These are phyloP conservation scores for Babesia gibsoni DNA, from an alignment of 169 alveolate species.

Conservation along the genomic window DNA sequence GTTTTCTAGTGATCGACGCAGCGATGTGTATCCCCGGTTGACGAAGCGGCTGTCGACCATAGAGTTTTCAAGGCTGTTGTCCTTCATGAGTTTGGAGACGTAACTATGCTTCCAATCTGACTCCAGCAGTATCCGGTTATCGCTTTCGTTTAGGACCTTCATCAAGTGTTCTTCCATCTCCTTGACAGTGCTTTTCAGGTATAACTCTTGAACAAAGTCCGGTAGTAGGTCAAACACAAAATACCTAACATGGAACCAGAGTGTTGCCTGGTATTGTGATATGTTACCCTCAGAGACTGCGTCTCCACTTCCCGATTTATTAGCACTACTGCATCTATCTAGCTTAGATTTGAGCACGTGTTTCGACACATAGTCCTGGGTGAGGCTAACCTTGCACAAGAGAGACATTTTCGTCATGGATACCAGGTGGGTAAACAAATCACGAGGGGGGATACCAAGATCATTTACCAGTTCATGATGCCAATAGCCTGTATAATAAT, in stretches of 20 bases:
- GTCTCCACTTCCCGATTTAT: background rate
- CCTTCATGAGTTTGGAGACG: conserved; percentile 13
- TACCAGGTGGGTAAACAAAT: conserved; percentile 23
- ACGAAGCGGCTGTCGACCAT: conserved; percentile 25
- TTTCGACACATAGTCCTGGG: conserved; percentile 41
- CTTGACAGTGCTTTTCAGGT: conserved; percentile 3
- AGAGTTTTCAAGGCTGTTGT: background rate
- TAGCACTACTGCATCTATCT: background rate
- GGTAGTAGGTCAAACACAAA: conserved; percentile 51
- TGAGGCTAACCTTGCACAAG: conserved; percentile 31
- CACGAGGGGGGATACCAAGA: conserved; percentile 38
- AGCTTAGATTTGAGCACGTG: conserved; percentile 8
- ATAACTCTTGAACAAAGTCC: conserved; percentile 20
- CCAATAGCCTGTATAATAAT: conserved; percentile 43
- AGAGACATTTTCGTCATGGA: conserved; percentile 18
- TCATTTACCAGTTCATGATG: conserved; percentile 45
- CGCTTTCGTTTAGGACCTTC: conserved; percentile 16
- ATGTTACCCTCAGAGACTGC: background rate
- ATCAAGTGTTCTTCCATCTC: conserved; percentile 10
- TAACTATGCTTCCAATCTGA: conserved; percentile 48
- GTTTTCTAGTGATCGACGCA: conserved; percentile 33
- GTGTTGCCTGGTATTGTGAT: conserved; percentile 26
- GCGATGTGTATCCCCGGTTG: conserved; percentile 5
- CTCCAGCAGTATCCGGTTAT: conserved; percentile 53
- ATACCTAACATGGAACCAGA: conserved; percentile 47